phyloP scores from a whole-genome alignment of 139 green algal genomes.

The Chloropicon primus region DNA sequence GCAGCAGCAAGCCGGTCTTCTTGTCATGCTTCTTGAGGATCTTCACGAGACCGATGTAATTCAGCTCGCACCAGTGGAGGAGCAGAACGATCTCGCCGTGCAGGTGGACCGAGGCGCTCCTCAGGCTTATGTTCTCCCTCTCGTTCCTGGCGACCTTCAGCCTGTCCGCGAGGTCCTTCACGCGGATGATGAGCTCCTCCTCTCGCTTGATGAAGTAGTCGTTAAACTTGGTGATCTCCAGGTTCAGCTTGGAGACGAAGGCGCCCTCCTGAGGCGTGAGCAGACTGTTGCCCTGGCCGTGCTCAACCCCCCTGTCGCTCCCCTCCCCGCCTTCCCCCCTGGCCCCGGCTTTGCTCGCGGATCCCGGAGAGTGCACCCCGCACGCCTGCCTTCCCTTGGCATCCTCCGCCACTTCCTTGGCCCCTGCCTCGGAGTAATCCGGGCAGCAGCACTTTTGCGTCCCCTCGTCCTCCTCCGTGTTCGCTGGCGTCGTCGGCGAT shows the following conservation, averaged over 20 bases:
- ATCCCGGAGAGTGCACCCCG: no score
- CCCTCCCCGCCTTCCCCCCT: background rate
- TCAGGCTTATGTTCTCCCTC: background rate
- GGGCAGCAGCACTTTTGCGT: no score
- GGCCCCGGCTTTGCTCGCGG: no score
- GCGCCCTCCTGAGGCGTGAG: conserved; percentile 24
- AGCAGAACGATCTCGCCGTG: conserved; percentile 67
- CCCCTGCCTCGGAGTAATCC: no score
- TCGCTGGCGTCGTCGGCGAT: background rate
- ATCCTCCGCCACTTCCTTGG: no score
- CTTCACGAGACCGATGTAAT: conserved; percentile 67
- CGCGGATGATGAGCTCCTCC: conserved; percentile 50
- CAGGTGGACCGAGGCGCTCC: conserved; percentile 40
- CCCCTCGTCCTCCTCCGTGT: background rate
- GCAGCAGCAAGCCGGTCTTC: conserved; percentile 47
- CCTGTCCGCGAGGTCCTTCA: conserved; percentile 26
- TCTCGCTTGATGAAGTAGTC: conserved; percentile 61
- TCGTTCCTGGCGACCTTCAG: background rate
- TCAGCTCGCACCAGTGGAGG: conserved; percentile 63
- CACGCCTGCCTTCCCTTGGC: no score
- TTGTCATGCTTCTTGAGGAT: conserved; percentile 87
- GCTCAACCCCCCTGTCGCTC: background rate
- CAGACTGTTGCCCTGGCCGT: no score
- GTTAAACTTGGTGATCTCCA: conserved; percentile 50
- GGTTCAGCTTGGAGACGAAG: conserved; percentile 40